phyloP scores from a whole-genome alignment of 106 monocot genomes.

The Allium cepa region DNA sequence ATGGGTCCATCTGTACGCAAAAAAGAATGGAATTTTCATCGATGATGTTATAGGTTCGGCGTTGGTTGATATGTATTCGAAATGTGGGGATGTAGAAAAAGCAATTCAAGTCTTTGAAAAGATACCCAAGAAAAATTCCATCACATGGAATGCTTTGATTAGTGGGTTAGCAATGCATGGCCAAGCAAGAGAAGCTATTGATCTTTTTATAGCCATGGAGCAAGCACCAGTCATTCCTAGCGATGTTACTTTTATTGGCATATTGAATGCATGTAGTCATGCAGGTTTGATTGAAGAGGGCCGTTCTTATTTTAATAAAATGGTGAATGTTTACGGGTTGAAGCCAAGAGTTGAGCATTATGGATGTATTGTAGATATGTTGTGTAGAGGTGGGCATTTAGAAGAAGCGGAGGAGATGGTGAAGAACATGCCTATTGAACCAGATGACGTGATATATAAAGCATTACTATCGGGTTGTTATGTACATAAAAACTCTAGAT shows the following conservation, averaged over 20 bases:
- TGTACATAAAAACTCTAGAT: conserved; percentile 8
- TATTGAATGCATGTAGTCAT: conserved; percentile 37
- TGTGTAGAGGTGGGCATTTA: conserved; percentile 17
- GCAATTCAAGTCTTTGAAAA: conserved; percentile 42
- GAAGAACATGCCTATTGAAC: conserved; percentile 25
- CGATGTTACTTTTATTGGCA: conserved; percentile 29
- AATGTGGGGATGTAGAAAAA: conserved; percentile 50
- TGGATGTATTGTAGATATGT: conserved; percentile 29
- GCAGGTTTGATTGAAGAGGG: conserved; percentile 27
- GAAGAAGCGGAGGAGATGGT: conserved; percentile 20
- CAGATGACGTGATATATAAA: conserved; percentile 30
- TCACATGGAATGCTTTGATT: conserved; percentile 57
- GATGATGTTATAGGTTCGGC: conserved; percentile 53
- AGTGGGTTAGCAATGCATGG: conserved; percentile 56
- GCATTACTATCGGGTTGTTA: conserved; percentile 25
- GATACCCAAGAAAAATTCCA: conserved; percentile 27
- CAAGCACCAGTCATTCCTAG: conserved; percentile 22
- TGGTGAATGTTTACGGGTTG: conserved; percentile 9
- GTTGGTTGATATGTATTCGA: conserved; percentile 67
- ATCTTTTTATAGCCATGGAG: conserved; percentile 36
- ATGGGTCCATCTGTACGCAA: conserved; percentile 29
- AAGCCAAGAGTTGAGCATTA: conserved; percentile 32
- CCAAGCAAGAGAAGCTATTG: conserved; percentile 33
- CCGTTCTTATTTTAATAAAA: conserved; percentile 13
- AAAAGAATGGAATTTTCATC: conserved; percentile 26